These are phyloP conservation scores for Magnusiomyces starmeri DNA, from an alignment of 1,139 yeast species.

Conservation along the genomic window DNA sequence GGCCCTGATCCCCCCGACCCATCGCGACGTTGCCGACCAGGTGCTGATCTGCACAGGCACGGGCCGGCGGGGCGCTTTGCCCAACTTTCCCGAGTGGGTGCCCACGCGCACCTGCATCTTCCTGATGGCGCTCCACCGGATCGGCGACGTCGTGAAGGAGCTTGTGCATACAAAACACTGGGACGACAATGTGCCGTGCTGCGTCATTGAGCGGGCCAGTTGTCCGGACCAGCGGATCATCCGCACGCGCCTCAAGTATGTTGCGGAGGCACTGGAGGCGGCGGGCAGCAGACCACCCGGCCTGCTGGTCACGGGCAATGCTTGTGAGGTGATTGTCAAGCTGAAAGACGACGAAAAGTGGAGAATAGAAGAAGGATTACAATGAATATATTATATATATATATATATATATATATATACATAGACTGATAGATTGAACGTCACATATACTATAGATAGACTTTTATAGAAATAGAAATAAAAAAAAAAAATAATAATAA, in stretches of 20 bases:
- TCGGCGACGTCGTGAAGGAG: constrained; percentile 56
- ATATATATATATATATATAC: too few species aligned
- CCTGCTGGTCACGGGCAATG: constrained; percentile 69
- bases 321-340: constrained; percentile 52
- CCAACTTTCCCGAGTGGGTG: constrained; percentile 69
- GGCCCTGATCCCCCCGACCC: constrained; percentile 84
- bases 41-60: constrained; percentile 92
- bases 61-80: constrained; percentile 79
- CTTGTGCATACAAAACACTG: constrained; percentile 48
- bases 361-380: constrained; percentile 63
- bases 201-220: constrained; percentile 83
- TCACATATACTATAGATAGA: not conserved
- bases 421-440: not conserved
- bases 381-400: too few species aligned
- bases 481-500: not conserved
- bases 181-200: constrained; percentile 69
- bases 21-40: constrained; percentile 88
- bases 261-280: constrained; percentile 67
- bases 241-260: constrained; percentile 58
- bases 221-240: constrained; percentile 89
- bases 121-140: constrained; percentile 84
- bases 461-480: not conserved
- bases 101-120: constrained; percentile 74
- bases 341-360: constrained; percentile 35
- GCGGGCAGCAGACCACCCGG: constrained; percentile 95